phyloP scores from a whole-genome alignment of 1,139 yeast genomes.

The Yamadazyma conglobata region DNA sequence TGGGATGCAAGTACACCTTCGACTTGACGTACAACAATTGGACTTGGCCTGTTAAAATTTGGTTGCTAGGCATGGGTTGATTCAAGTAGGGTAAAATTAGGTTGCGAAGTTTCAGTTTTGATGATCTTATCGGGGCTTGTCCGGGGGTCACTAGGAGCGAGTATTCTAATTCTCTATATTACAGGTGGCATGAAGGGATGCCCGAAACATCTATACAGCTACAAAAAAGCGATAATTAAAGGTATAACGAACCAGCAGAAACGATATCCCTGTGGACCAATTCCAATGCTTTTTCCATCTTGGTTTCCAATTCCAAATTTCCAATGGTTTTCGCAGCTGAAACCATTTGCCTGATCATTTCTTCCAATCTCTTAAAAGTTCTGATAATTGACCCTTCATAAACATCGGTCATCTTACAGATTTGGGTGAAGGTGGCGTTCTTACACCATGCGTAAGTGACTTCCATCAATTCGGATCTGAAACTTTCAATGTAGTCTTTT shows the following conservation, averaged over 20 bases:
- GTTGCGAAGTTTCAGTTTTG: no score
- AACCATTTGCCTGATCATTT: conserved; percentile 83
- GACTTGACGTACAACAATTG: conserved; percentile 56
- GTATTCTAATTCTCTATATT: not conserved
- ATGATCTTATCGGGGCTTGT: no score
- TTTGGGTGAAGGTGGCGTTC: conserved; percentile 93
- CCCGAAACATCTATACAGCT: no score
- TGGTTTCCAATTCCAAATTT: conserved; percentile 75
- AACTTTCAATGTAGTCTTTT: conserved; percentile 86
- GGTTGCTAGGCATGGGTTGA: not conserved
- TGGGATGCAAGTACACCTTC: conserved; percentile 79
- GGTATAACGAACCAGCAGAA: conserved; percentile 89
- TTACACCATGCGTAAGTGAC: conserved; percentile 96
- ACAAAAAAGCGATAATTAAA: conserved; percentile 40
- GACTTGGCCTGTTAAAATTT: conserved; percentile 23
- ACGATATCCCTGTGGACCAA: conserved; percentile 94
- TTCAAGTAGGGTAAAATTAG: no score
- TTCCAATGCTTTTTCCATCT: conserved; percentile 83
- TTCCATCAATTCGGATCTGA: conserved; percentile 92
- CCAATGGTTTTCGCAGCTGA: conserved; percentile 93
- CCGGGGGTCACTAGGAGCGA: not conserved
- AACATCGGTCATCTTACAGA: conserved; percentile 97
- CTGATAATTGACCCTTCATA: conserved; percentile 95
- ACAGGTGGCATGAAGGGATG: no score
- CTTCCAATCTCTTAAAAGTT: conserved; percentile 91